Conservation (phyloP, 306 rosid genomes). For the Medicago truncatula region DNA sequence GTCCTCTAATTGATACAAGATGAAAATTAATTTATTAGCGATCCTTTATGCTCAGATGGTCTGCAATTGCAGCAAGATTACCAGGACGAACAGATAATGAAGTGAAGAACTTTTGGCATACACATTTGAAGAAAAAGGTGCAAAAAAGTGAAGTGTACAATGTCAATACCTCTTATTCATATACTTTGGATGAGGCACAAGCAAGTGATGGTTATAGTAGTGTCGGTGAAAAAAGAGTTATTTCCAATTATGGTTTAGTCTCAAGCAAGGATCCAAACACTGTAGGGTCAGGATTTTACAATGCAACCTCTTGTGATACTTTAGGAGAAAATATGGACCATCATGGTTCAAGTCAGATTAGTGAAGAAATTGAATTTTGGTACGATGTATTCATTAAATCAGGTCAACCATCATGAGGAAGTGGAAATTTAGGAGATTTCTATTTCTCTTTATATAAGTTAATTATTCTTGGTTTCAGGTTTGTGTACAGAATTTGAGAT, state of each 20-base stretch:
- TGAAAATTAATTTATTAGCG: background rate
- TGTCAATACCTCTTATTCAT: background rate
- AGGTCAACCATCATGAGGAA: constrained; percentile 43
- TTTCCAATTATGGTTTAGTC: constrained; percentile 23
- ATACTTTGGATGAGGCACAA: constrained; percentile 30
- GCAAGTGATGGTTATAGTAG: background rate
- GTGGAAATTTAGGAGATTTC: constrained; percentile 18
- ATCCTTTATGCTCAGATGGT: constrained; percentile 67
- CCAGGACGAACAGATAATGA: constrained; percentile 96
- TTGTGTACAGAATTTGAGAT: constrained; percentile 37
- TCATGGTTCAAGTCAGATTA: constrained; percentile 40
- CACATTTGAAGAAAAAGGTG: constrained; percentile 84
- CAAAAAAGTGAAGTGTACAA: constrained; percentile 30
- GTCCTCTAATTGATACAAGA: background rate
- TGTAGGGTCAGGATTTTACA: constrained; percentile 16
- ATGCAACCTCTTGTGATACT: constrained; percentile 33
- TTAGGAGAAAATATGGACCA: constrained; percentile 37
- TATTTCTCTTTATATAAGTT: background rate
- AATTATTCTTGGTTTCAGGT: constrained; percentile 27
- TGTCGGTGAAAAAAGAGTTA: background rate
- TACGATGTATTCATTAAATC: constrained; percentile 53
- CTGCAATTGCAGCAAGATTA: constrained; percentile 86
- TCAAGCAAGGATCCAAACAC: constrained; percentile 22
- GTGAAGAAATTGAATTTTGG: constrained; percentile 66
- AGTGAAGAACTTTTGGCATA: constrained; percentile 93